These are phyloP conservation scores for Pharus latifolius DNA, from an alignment of 176 grass and related monocot genomes.

Conservation along the genomic window DNA sequence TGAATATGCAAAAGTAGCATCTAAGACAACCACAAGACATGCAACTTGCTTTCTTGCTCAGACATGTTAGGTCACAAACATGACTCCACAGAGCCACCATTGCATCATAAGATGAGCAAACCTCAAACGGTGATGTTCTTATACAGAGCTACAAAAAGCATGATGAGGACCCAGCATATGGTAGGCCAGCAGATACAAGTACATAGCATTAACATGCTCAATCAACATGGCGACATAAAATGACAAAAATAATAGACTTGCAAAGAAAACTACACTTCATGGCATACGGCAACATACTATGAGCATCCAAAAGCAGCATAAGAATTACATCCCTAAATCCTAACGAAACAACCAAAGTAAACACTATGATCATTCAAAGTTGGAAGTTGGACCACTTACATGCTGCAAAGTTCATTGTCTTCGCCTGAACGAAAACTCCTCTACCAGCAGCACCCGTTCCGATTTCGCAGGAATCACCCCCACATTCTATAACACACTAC, in stretches of 20 bases:
- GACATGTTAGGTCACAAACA: constrained; percentile 7
- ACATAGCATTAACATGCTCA: background rate
- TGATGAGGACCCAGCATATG: background rate
- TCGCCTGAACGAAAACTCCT: background rate
- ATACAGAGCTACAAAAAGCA: background rate
- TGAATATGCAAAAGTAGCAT: no score
- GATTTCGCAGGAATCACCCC: background rate
- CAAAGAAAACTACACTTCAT: background rate
- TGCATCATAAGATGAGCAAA: background rate
- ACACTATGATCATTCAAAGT: background rate
- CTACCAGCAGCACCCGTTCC: background rate
- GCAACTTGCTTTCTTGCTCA: constrained; percentile 22
- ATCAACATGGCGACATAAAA: background rate
- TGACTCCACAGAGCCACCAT: constrained; percentile 12
- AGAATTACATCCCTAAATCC: background rate
- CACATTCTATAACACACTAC: background rate
- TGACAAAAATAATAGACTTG: background rate
- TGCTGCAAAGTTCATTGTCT: background rate
- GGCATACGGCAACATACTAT: background rate
- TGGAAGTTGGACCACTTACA: background rate
- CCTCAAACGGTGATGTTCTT: background rate
- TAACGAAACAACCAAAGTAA: background rate
- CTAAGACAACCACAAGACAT: constrained; percentile 9
- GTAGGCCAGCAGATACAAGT: background rate
- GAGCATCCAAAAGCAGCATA: background rate